These are phyloP conservation scores for Groenewaldozyma auringiensis DNA, from an alignment of 1,139 yeast species.

Conservation along the genomic window DNA sequence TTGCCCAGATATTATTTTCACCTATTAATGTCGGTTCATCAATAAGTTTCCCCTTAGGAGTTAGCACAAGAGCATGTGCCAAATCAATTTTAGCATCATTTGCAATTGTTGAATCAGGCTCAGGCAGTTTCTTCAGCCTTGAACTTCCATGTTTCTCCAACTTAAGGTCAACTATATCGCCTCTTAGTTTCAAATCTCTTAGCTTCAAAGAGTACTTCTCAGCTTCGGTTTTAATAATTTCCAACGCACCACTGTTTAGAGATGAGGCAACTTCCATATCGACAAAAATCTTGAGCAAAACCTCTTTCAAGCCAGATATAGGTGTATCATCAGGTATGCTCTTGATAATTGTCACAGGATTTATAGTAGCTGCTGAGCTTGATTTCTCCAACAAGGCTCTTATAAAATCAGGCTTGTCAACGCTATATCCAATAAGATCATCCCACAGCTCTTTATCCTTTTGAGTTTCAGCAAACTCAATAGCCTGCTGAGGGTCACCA, in stretches of 20 bases:
- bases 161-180: conserved; percentile 15
- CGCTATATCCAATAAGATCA: conserved; percentile 60
- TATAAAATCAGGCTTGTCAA: conserved; percentile 65
- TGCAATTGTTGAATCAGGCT: background rate
- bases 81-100: conserved; percentile 3
- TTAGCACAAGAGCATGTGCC: conserved; percentile 7
- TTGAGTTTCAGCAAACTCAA: conserved; percentile 66
- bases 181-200: conserved; percentile 15
- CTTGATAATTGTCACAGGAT: conserved; percentile 59
- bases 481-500: conserved; percentile 73
- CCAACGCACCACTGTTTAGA: conserved; percentile 52
- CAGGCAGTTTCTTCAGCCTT: background rate
- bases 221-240: conserved; percentile 56
- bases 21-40: conserved; percentile 9
- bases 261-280: conserved; percentile 56
- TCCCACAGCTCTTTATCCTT: conserved; percentile 76
- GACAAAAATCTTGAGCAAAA: conserved; percentile 54
- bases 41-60: conserved; percentile 9
- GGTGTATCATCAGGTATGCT: conserved; percentile 55
- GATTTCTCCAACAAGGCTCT: conserved; percentile 46
- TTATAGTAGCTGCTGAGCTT: conserved; percentile 41
- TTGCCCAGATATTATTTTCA: conserved; percentile 2
- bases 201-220: conserved; percentile 23
- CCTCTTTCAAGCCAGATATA: conserved; percentile 56
- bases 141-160: background rate